Evolutionary conservation across 2,329 filamentous ascomycete genomes (phyloP), one percentile per base, ranked within the genome.

Genomic region (Epichloe coenophiala): DNA sequence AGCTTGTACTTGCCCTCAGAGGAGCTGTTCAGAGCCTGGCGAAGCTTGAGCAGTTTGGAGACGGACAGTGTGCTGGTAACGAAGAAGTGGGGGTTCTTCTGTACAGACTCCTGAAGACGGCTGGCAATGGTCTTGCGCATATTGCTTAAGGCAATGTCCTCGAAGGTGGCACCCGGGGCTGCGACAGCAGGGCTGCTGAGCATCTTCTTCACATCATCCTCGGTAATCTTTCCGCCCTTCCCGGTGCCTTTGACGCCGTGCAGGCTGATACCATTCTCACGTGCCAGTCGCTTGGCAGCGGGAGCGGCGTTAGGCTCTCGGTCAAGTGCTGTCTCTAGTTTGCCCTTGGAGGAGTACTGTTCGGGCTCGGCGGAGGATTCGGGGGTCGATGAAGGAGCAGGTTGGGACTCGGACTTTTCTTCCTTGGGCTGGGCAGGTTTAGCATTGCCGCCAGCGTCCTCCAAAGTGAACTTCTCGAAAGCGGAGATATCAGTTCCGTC

Each of bases 41-140:
- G 89, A 61, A 98, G 89, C 78, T 96, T 97, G 63, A 95, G 76
- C 46, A 98, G 86, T 80, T 97, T 97, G 69, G 77, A 80, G 57
- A 98, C 93, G 52, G 91, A 97, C 65, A 98, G 80, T 60, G 81
- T 82, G 62, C 88, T 85, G 61, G 88, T 88, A 63, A 98, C 91
- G 68, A 91, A 98, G 81, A 95, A 98, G 79, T 97, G 93, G 54
- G 93, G 93, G 79, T 96, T 97, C 72, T 91, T 84, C 70, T 86
- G 81, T 69, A 88, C 79, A 42, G 91, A 97, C 74, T 95, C 66
- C 64, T 84, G 83, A 53, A 98, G 86, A 60, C 93, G 88, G 70
- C 73, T 82, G 69, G 93, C 93, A 68, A 98, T 98, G 59, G 87
- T 90, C 82, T 96, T 97, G 76, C 93, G 90, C 93, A 98, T 98